Conservation (phyloP, 805 yeast genomes). For the Maudiozyma saulgeensis region DNA sequence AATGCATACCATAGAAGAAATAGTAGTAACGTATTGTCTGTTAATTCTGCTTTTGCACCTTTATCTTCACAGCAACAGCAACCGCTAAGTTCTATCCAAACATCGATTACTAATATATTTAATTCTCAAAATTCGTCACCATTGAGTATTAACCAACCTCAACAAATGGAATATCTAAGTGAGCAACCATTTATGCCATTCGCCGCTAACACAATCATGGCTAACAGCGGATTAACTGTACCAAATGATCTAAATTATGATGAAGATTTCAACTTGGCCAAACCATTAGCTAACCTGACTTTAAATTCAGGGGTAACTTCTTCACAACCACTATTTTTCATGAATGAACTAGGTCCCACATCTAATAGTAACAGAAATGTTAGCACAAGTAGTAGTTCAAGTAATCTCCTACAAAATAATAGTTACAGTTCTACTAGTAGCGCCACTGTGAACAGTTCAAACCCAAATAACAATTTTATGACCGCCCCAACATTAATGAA, state of each 20-base stretch:
- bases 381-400: constrained; percentile 10
- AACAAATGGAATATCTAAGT: not conserved
- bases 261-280: constrained; percentile 1
- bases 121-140: constrained; percentile 8
- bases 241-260: not conserved
- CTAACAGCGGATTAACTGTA: not conserved
- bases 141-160: constrained; percentile 8
- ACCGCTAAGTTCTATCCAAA: constrained; percentile 5
- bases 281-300: constrained; percentile 4
- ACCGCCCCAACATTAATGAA: constrained; percentile 5
- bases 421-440: constrained; percentile 1
- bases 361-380: not conserved
- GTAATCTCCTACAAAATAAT: constrained; percentile 10
- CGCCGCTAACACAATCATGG: not conserved
- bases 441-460: not conserved
- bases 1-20: constrained; percentile 26
- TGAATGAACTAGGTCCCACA: constrained; percentile 1
- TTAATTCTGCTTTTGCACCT: constrained; percentile 4
- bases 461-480: constrained; percentile 2
- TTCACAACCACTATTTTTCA: constrained; percentile 2
- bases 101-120: constrained; percentile 5
- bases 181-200: not conserved
- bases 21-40: constrained; percentile 17
- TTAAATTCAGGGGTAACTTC: not conserved
- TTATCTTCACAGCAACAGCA: constrained; percentile 9